A percentile compares a stretch with the other conserved stretches of the same genome.
These are phyloP conservation scores for Calcarisporium arbuscula DNA, from an alignment of 2,329 filamentous ascomycete species.

Conservation along the genomic window DNA sequence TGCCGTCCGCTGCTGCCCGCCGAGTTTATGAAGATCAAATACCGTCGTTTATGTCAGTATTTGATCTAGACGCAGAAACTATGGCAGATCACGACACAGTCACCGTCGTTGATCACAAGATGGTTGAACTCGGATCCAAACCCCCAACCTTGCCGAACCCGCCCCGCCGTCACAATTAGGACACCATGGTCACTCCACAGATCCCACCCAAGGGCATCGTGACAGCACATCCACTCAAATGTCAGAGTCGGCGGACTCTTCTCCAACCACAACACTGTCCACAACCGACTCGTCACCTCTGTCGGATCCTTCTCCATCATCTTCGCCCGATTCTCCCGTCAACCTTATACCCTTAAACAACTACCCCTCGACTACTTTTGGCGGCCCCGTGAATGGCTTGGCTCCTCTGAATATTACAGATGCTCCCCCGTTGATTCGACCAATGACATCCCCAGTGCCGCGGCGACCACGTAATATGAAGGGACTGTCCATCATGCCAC, in stretches of 20 bases:
- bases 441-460: slow-evolving; percentile 63
- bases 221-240: slow-evolving; percentile 72
- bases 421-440: slow-evolving; percentile 39
- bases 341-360: slow-evolving; percentile 66
- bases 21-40: slow-evolving; percentile 63
- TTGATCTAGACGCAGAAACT: slow-evolving; percentile 55
- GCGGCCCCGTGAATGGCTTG: slow-evolving; percentile 34
- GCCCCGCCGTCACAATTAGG: slow-evolving; percentile 29
- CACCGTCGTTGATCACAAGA: slow-evolving; percentile 47
- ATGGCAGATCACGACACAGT: slow-evolving; percentile 48
- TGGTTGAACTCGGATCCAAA: slow-evolving; percentile 41
- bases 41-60: slow-evolving; percentile 71
- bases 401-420: slow-evolving; percentile 36
- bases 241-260: slow-evolving; percentile 85
- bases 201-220: slow-evolving; percentile 60
- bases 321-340: slow-evolving; percentile 84
- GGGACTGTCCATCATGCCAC: slow-evolving; percentile 71
- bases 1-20: slow-evolving; percentile 57
- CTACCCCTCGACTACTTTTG: slow-evolving; percentile 57
- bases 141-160: slow-evolving; percentile 30
- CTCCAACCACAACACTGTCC: slow-evolving; percentile 87
- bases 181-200: slow-evolving; percentile 34
- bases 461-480: slow-evolving; percentile 77
- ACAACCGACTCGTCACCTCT: slow-evolving; percentile 87
- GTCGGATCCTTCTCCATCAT: slow-evolving; percentile 84